Evolutionary conservation across 495 filamentous ascomycete genomes (phyloP).

Genomic region (Trichoderma erinaceum): DNA sequence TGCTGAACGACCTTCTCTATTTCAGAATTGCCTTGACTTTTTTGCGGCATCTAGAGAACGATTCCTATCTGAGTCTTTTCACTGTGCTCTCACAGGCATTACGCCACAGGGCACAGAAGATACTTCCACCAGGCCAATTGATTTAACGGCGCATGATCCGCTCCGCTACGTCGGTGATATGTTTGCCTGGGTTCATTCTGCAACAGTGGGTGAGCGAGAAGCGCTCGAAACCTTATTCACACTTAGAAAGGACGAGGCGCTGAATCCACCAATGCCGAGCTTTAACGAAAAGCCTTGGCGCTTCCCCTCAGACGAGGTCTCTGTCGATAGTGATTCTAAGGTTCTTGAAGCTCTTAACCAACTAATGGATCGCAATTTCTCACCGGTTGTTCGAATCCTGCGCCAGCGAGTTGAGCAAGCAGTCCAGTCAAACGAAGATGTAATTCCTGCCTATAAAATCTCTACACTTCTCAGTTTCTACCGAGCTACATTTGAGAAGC

Average conservation of each 20-base stretch:
- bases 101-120: slow-evolving; percentile 38
- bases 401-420: slow-evolving; percentile 84
- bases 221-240: slow-evolving; percentile 88
- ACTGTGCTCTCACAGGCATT: slow-evolving; percentile 78
- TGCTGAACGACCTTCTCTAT: slow-evolving; percentile 81
- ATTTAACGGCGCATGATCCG: slow-evolving; percentile 86
- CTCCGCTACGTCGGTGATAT: slow-evolving; percentile 94
- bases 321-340: slow-evolving; percentile 60
- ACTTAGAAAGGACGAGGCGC: slow-evolving; percentile 78
- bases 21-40: slow-evolving; percentile 89
- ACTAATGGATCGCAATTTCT: slow-evolving; percentile 79
- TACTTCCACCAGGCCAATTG: slow-evolving; percentile 76
- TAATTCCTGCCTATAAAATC: slow-evolving; percentile 81
- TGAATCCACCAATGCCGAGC: not conserved
- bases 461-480: slow-evolving; percentile 88
- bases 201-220: slow-evolving; percentile 87
- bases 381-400: slow-evolving; percentile 68
- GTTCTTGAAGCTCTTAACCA: slow-evolving; percentile 78
- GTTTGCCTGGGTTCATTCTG: slow-evolving; percentile 94
- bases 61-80: slow-evolving; percentile 83
- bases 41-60: slow-evolving; percentile 89
- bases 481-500: slow-evolving; percentile 69
- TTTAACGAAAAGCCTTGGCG: slow-evolving; percentile 64
- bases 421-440: slow-evolving; percentile 86
- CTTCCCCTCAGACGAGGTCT: slow-evolving; percentile 49